phyloP scores from a whole-genome alignment of 2,329 filamentous ascomycete species.

The Penicillium sp. region DNA sequence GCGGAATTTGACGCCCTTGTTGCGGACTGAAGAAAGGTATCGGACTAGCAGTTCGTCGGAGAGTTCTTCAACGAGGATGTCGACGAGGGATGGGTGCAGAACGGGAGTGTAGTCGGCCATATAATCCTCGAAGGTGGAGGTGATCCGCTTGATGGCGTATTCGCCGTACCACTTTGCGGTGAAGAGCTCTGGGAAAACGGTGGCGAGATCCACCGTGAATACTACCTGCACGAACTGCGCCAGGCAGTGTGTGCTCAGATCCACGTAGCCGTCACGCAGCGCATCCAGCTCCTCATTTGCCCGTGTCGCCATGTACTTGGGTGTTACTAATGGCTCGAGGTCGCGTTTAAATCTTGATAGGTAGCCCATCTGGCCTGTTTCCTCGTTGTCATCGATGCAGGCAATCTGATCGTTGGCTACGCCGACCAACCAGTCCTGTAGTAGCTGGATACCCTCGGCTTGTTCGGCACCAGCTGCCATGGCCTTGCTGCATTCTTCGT shows the following conservation, averaged over 20 bases:
- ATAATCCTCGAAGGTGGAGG: slow-evolving; percentile 94
- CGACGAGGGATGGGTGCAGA: slow-evolving; percentile 81
- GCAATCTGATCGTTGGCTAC: slow-evolving; percentile 98
- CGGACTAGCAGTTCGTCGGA: slow-evolving; percentile 85
- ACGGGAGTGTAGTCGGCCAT: slow-evolving; percentile 81
- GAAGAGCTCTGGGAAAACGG: slow-evolving; percentile 86
- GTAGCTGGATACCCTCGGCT: slow-evolving; percentile 69
- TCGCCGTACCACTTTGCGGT: slow-evolving; percentile 84
- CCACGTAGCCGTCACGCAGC: slow-evolving; percentile 88
- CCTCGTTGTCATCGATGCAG: slow-evolving; percentile 85
- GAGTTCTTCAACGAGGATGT: slow-evolving; percentile 91
- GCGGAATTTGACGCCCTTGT: slow-evolving; percentile 86
- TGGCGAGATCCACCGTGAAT: slow-evolving; percentile 84
- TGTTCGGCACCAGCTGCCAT: slow-evolving; percentile 52
- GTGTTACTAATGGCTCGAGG: slow-evolving; percentile 76
- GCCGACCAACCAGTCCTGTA: slow-evolving; percentile 90
- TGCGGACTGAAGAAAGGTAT: slow-evolving; percentile 82
- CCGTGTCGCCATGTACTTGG: slow-evolving; percentile 72
- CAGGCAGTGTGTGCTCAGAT: slow-evolving; percentile 91
- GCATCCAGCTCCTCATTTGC: slow-evolving; percentile 71
- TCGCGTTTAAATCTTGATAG: slow-evolving; percentile 82
- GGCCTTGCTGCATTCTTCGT: slow-evolving; percentile 79
- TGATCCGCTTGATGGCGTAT: slow-evolving; percentile 89
- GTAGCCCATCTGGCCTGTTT: slow-evolving; percentile 77
- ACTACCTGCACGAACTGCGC: slow-evolving; percentile 82